These are phyloP conservation scores for Pythium chondricola DNA, from an alignment of 352 stramenopile species.

Conservation along the genomic window DNA sequence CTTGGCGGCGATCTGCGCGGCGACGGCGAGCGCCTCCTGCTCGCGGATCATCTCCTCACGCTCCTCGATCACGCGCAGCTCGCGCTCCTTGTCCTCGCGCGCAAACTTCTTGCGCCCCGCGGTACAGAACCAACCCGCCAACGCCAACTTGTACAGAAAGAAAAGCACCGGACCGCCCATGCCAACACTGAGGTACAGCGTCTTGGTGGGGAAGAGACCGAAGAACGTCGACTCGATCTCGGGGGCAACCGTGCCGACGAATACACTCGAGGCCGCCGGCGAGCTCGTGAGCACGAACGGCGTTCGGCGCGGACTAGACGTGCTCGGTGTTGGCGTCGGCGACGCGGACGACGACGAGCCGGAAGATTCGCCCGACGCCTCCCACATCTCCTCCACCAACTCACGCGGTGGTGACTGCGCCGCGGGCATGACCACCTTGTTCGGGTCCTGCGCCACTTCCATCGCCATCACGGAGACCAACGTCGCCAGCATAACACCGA, in stretches of 20 bases:
- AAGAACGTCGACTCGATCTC: slow-evolving; percentile 19
- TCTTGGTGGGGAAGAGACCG: slow-evolving; percentile 22
- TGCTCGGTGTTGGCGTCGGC: neutral
- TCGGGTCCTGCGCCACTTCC: no score
- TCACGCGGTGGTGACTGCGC: no score
- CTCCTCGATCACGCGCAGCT: slow-evolving; percentile 11
- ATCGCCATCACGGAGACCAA: no score
- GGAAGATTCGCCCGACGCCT: neutral
- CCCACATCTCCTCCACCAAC: no score
- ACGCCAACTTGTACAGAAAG: slow-evolving; percentile 20
- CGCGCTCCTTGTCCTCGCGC: slow-evolving; percentile 12
- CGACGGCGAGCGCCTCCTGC: neutral
- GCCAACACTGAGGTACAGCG: slow-evolving; percentile 13
- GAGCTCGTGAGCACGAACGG: slow-evolving; percentile 9
- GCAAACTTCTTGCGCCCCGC: slow-evolving; percentile 18
- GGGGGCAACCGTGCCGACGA: slow-evolving; percentile 16
- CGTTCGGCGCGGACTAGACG: slow-evolving; percentile 1
- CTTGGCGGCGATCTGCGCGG: slow-evolving; percentile 1
- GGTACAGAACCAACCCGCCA: slow-evolving; percentile 22
- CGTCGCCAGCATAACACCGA: no score
- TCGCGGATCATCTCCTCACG: slow-evolving; percentile 15
- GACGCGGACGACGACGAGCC: neutral
- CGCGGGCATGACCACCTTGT: no score
- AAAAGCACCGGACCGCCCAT: slow-evolving; percentile 15
- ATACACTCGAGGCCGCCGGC: slow-evolving; percentile 9